Base-by-base conservation (phyloP, 331 rosid species). In the Telfairia occidentalis region DNA sequence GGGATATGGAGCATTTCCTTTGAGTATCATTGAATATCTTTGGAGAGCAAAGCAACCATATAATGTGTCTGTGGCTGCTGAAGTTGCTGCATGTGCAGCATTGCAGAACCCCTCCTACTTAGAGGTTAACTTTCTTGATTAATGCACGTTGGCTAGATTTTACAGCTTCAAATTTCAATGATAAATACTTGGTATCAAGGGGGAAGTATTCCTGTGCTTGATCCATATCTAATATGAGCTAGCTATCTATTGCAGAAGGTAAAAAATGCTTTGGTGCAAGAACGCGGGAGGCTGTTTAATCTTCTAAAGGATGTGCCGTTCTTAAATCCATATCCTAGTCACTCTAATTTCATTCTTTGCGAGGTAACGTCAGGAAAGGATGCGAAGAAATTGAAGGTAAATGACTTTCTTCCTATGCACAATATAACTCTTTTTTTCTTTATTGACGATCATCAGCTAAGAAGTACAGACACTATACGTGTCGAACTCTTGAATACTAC, bases 21-120 rank as follows among this genome's bases (percentile, higher is more conserved):
- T 81, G 83, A 87, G 91, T 79, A 83, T 94, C 30, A 91, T 94
- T 15, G 91, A 91, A 83, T 94, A 82, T 79, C 86, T 90, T 34
- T 94, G 97, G 98, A 85, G 97, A 84, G 98, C 97, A 78, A 91
- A 94, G 84, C 98, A 94, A 77, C 98, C 98, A 12, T 94, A 94
- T 66, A 94, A 91, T 73, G 98, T 94, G 13, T 94, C 98, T 29
- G 96, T 88, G 70, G 91, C 98, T 79, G 98, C 98, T 64, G 98
- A 94, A 88, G 71, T 94, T 79, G 78, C 97, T 82, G 98, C 97
- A 0, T 91, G 97, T 58, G 96, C 97, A 42, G 97, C 99, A 58
- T 70, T 95, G 89, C 84, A 84, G 85, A 90, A 92, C 83, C 92
- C 96, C 24, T 79, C 85, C 58, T 92, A 90, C 80, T 88, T 92